A percentile compares a stretch with the other conserved stretches of the same genome.
phyloP scores from a whole-genome alignment of 2,329 filamentous ascomycete species.

The Fusarium sp. region DNA sequence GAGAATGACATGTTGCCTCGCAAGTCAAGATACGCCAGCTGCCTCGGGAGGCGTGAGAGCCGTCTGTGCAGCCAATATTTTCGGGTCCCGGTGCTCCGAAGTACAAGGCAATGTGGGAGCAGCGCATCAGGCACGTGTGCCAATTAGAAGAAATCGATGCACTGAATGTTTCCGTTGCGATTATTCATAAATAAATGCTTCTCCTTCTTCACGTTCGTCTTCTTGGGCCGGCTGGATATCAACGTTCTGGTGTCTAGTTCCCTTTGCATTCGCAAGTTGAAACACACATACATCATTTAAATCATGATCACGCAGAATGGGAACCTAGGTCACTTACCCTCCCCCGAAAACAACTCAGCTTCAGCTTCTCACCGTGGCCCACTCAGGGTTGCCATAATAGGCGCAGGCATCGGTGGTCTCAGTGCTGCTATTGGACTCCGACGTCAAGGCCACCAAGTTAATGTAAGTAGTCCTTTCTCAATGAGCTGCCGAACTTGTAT shows the following conservation, averaged over 20 bases:
- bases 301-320: not conserved
- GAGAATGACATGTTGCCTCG: not conserved
- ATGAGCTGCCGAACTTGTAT: not conserved
- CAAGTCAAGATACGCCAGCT: not conserved
- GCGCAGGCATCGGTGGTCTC: conserved; percentile 60
- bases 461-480: conserved; percentile 12
- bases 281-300: not conserved
- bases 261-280: not conserved
- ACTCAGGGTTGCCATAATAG: conserved; percentile 23
- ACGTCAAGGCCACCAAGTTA: conserved; percentile 59
- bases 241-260: not conserved
- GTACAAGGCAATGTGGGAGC: not conserved
- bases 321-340: not conserved
- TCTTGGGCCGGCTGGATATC: not conserved
- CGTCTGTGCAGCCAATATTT: not conserved
- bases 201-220: not conserved
- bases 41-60: not conserved
- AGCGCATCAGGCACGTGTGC: not conserved
- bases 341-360: not conserved
- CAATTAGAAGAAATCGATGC: not conserved
- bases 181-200: not conserved
- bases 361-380: not conserved
- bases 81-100: not conserved
- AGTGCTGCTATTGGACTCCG: conserved; percentile 62
- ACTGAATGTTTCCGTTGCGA: not conserved